Conservation (phyloP, 2,329 filamentous ascomycete species). For the Alternaria alternata region DNA sequence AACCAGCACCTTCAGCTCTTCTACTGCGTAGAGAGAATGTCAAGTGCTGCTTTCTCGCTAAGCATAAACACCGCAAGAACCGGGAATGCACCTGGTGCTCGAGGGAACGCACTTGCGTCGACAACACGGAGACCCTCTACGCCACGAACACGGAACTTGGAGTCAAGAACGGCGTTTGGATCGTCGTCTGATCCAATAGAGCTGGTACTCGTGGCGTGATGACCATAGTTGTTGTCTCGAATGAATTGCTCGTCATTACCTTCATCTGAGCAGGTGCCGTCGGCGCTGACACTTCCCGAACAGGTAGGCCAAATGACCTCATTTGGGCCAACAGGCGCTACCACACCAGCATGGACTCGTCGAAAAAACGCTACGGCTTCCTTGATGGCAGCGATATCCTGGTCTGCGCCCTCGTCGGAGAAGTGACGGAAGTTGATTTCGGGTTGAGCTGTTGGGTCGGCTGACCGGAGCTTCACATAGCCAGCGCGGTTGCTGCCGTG, state of each 20-base stretch:
- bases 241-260: background rate
- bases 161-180: background rate
- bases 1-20: too few relatives aligned
- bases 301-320: background rate
- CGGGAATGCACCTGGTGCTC: background rate
- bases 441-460: background rate
- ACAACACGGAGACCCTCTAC: slow-evolving; percentile 66
- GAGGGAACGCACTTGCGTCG: slow-evolving; percentile 63
- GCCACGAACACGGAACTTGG: slow-evolving; percentile 65
- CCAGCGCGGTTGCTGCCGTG: background rate
- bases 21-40: background rate
- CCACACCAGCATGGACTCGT: background rate
- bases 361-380: background rate
- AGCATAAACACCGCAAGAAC: background rate
- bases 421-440: background rate
- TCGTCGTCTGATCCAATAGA: background rate
- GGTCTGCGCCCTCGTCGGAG: background rate
- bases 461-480: background rate
- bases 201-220: background rate
- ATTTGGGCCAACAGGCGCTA: background rate
- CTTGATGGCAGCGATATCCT: background rate
- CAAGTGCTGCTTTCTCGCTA: background rate
- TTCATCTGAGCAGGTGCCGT: background rate
- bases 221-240: background rate
- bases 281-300: background rate